phyloP scores from a whole-genome alignment of 225 moss, liverwort and hornwort species.

The Thuidium tamariscinum region DNA sequence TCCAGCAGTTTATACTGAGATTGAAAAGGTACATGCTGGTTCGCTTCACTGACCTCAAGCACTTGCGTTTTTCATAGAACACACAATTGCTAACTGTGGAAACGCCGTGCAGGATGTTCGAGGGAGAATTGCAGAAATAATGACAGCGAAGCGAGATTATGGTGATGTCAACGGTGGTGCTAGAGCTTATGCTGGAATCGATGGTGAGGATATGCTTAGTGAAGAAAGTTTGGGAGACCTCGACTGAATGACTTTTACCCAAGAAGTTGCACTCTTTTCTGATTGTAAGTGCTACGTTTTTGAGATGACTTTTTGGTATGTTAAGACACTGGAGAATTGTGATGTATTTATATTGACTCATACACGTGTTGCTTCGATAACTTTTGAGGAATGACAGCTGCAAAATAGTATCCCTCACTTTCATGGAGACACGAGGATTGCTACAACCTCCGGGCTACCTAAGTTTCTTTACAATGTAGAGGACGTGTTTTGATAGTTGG shows the following conservation, averaged over 20 bases:
- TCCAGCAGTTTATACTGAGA: conserved; percentile 35
- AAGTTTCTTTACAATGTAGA: not conserved
- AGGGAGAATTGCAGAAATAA: conserved; percentile 43
- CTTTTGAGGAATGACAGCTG: not conserved
- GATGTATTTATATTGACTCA: not conserved
- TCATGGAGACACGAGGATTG: not conserved
- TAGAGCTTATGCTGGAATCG: conserved; percentile 26
- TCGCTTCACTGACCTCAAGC: not conserved
- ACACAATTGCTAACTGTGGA: not conserved
- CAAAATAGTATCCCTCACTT: not conserved
- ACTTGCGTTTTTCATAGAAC: not conserved
- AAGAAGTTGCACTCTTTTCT: not conserved
- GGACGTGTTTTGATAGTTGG: not conserved
- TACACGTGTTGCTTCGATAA: not conserved
- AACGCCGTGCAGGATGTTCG: conserved; percentile 52
- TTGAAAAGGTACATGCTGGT: conserved; percentile 52
- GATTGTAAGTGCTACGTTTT: not conserved
- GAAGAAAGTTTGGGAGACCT: conserved; percentile 37
- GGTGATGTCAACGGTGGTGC: conserved; percentile 23
- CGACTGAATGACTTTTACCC: conserved; percentile 6
- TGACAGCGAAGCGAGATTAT: conserved; percentile 41
- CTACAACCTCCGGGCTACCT: not conserved
- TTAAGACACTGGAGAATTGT: not conserved
- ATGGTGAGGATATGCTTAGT: conserved; percentile 31
- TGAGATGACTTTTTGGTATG: not conserved